Evolutionary conservation across 805 yeast species (phyloP), one percentile per base, ranked within the genome.

Genomic region (Yarrowia phangngaensis): DNA sequence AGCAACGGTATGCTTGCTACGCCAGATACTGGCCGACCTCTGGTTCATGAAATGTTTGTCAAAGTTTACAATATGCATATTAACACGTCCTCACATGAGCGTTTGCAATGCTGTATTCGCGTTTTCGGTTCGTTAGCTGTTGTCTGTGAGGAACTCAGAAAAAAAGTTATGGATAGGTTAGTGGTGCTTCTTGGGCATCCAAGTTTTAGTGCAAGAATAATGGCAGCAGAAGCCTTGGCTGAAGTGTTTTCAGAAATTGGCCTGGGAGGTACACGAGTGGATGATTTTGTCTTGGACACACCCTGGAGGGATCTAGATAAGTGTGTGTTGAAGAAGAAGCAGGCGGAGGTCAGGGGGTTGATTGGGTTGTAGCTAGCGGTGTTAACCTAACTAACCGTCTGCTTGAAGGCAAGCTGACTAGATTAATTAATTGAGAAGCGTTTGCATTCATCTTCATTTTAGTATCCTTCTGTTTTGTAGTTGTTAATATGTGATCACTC

Each of bases 1-100:
- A 24, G 50, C 5, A 29, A 61, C 86, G 16, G 61, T 80, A 0
- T 78, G 80, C 1, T 95, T 86, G 59, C 70, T 78, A 3, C 75
- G 82, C 50, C 83, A 76, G 51, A 73, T 68, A 45, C 60, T 82
- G 4, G 63, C 1, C 68, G 27, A 8, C 29, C 38, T 1, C 59
- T 79, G 4, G 75, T 67, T 34, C 67, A 75, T 1, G 64, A 78
- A 22, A 45, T 56, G 6, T 56, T 30, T 35, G 56, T 54, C 14
- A 32, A 48, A 28, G 62, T 75, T 4, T 78, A 71, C 64, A 82
- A 82, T 57, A 60, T 78, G 24, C 82, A 80, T 48, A 63, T 82
- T 24, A 73, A 72, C 51, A 73, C 78, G 11, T 31, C 45, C 4
- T 38, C 45, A 2, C 23, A 26, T 7, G 45, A 38, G 11, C 31